Percentiles rank a stretch among this genome's conserved stretches.
phyloP scores from a whole-genome alignment of 148 eudicot genomes.

The Cornus suecica region DNA sequence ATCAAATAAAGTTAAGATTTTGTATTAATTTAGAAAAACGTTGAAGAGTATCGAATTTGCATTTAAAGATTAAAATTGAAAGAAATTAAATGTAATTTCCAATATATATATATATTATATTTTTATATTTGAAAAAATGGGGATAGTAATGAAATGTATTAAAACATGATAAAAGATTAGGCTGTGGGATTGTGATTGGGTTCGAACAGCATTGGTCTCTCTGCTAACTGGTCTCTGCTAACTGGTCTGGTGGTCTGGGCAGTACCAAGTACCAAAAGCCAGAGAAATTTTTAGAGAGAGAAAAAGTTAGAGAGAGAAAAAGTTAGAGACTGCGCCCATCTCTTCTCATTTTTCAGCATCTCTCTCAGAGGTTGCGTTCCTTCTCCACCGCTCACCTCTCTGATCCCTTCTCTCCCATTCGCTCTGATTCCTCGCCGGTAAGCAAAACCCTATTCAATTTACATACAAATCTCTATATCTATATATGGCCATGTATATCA shows the following conservation, averaged over 20 bases:
- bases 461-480: background rate
- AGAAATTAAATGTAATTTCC: too few relatives aligned
- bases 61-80: too few relatives aligned
- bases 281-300: background rate
- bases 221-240: background rate
- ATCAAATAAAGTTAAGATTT: too few relatives aligned
- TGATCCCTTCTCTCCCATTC: background rate
- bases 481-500: background rate
- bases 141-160: too few relatives aligned
- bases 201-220: background rate
- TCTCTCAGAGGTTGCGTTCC: constrained; percentile 3
- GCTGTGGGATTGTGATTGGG: background rate
- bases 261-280: background rate
- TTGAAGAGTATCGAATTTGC: too few relatives aligned
- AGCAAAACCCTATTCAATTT: background rate
- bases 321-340: background rate
- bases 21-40: too few relatives aligned
- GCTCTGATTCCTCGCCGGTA: background rate
- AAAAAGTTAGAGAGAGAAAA: background rate
- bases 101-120: too few relatives aligned
- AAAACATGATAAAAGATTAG: background rate
- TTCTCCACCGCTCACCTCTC: background rate
- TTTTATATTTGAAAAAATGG: too few relatives aligned
- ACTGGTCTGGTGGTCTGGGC: background rate
- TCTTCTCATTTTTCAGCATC: background rate